phyloP scores from a whole-genome alignment of 257 asterid genomes.

The Solanum sejunctum region DNA sequence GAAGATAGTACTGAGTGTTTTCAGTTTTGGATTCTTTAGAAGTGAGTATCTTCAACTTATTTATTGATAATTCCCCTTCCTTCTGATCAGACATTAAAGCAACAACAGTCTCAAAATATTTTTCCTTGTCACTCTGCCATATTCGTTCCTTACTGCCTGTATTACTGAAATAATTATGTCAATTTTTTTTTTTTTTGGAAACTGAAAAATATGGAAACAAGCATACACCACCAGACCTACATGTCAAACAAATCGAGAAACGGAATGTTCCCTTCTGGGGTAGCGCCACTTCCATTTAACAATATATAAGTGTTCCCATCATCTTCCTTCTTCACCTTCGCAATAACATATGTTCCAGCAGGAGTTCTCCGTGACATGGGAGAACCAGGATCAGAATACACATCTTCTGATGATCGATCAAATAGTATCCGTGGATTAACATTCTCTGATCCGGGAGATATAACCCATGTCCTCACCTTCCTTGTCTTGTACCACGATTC shows the following conservation, averaged over 20 bases:
- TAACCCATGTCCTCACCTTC: constrained; percentile 62
- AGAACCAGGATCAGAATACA: constrained; percentile 98
- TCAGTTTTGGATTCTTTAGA: constrained; percentile 95
- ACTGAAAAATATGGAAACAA: constrained; percentile 7
- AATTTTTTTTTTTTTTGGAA: constrained; percentile 13
- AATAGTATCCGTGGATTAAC: constrained; percentile 63
- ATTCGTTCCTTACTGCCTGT: constrained; percentile 89
- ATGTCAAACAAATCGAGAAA: constrained; percentile 88
- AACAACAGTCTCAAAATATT: constrained; percentile 68
- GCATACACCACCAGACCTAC: constrained; percentile 45
- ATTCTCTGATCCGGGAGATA: constrained; percentile 64
- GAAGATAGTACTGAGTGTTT: constrained; percentile 75
- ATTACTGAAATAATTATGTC: constrained; percentile 58
- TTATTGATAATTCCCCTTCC: constrained; percentile 49
- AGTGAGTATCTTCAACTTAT: constrained; percentile 52
- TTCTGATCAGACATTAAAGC: constrained; percentile 78
- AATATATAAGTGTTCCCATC: constrained; percentile 51
- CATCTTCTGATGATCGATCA: constrained; percentile 98
- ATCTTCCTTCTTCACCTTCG: constrained; percentile 63
- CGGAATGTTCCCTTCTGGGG: constrained; percentile 92
- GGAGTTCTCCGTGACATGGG: constrained; percentile 85
- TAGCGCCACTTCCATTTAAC: constrained; percentile 89
- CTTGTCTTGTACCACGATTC: constrained; percentile 97
- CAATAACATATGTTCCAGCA: constrained; percentile 84
- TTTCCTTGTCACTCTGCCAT: constrained; percentile 96